These are phyloP conservation scores for Mentha longifolia DNA, from an alignment of 257 asterid genomes.

Conservation along the genomic window DNA sequence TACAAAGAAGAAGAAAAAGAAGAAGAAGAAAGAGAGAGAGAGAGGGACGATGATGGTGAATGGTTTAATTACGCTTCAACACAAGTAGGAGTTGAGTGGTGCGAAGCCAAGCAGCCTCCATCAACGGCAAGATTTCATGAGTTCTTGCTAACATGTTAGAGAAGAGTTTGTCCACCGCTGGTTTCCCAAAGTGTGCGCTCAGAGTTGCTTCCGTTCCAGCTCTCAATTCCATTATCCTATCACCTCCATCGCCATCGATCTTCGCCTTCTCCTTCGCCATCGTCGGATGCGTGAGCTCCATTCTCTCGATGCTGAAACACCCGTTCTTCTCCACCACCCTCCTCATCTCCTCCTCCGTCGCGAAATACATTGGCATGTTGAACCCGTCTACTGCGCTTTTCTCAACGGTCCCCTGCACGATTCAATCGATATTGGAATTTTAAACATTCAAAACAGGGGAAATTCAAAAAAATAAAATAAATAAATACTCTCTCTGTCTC, in stretches of 20 bases:
- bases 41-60: too few species aligned
- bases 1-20: too few species aligned
- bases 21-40: too few species aligned
- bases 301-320: slow-evolving; percentile 32
- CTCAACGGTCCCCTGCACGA: slow-evolving; percentile 40
- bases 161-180: slow-evolving; percentile 28
- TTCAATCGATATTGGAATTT: too few species aligned
- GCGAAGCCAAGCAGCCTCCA: not conserved
- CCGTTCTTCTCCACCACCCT: slow-evolving; percentile 32
- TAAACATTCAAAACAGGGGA: too few species aligned
- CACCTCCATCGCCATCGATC: not conserved
- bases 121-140: slow-evolving; percentile 3
- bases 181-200: slow-evolving; percentile 31
- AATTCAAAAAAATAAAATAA: too few species aligned
- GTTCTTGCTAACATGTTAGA: slow-evolving; percentile 2
- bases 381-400: slow-evolving; percentile 36
- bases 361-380: slow-evolving; percentile 29
- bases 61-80: slow-evolving; percentile 38
- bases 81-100: slow-evolving; percentile 31
- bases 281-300: not conserved
- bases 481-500: too few species aligned
- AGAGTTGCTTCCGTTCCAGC: slow-evolving; percentile 32
- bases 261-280: not conserved
- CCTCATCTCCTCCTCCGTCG: slow-evolving; percentile 22
- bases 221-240: slow-evolving; percentile 33